phyloP scores from a whole-genome alignment of 164 flowering plant genomes.

The Platanus orientalis region DNA sequence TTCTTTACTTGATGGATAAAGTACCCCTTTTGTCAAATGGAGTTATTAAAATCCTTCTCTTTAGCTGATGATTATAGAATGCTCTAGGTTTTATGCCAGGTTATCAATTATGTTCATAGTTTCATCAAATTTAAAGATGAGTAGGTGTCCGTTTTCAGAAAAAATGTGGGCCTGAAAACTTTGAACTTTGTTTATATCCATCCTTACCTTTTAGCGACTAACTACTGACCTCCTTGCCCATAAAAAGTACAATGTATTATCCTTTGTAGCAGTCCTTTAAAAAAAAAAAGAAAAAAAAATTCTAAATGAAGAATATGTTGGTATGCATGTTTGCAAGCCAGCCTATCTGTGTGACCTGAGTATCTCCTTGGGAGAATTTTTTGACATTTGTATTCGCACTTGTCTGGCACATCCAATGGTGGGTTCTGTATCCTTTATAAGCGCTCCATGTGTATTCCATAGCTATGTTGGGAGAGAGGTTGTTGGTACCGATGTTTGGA shows the following conservation, averaged over 20 bases:
- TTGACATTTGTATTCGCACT: background rate
- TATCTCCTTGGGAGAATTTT: background rate
- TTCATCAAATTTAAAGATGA: background rate
- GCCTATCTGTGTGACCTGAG: constrained; percentile 1
- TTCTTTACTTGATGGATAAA: too few relatives aligned
- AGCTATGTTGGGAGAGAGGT: background rate
- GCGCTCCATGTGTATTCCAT: background rate
- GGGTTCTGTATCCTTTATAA: background rate
- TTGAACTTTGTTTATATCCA: too few relatives aligned
- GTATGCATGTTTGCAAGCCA: constrained; percentile 26
- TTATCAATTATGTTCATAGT: background rate
- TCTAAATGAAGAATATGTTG: background rate
- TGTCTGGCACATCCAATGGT: background rate
- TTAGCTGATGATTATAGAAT: background rate
- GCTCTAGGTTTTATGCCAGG: background rate
- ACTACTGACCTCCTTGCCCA: too few relatives aligned
- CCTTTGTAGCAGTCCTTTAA: too few relatives aligned
- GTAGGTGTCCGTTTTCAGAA: too few relatives aligned
- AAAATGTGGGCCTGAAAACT: too few relatives aligned
- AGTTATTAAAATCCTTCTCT: background rate
- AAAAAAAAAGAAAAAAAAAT: too few relatives aligned
- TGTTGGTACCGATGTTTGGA: background rate
- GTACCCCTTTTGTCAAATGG: too few relatives aligned
- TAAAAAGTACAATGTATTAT: too few relatives aligned
- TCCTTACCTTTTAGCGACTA: too few relatives aligned